Evolutionary conservation across 2,329 filamentous ascomycete genomes (phyloP).

Genomic region (Alternaria infectoria): DNA sequence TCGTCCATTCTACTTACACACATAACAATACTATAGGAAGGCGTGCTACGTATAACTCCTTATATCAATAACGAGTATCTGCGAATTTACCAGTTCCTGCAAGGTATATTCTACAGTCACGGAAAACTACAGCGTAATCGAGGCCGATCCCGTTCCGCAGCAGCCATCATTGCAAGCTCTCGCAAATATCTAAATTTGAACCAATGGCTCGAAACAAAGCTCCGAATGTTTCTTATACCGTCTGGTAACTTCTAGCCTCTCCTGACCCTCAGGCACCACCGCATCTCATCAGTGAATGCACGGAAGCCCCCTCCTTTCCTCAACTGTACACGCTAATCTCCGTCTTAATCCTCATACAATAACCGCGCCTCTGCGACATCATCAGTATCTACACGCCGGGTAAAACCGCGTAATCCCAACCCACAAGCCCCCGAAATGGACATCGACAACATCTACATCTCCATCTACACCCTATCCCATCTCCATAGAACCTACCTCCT

Average conservation of each 20-base stretch:
- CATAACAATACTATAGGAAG: too few species aligned
- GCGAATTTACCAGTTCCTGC: too few species aligned
- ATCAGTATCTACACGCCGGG: neutral
- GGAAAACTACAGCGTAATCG: too few species aligned
- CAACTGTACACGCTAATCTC: neutral
- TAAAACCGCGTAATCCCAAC: too few species aligned
- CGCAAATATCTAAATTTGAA: too few species aligned
- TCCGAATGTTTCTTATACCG: too few species aligned
- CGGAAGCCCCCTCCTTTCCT: neutral
- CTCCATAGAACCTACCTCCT: neutral
- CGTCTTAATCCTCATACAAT: neutral
- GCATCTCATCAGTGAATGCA: neutral
- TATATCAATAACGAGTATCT: too few species aligned
- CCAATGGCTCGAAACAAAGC: too few species aligned
- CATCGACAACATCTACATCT: neutral
- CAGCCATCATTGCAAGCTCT: too few species aligned
- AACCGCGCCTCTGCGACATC: neutral
- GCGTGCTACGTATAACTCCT: too few species aligned
- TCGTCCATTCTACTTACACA: neutral
- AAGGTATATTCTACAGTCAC: too few species aligned
- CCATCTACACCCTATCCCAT: neutral
- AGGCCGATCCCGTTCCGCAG: too few species aligned
- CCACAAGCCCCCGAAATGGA: neutral
- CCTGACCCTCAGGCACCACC: neutral
- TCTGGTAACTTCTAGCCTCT: neutral